Conservation (phyloP, 495 filamentous ascomycete species). For the Eremomyces bilateralis region DNA sequence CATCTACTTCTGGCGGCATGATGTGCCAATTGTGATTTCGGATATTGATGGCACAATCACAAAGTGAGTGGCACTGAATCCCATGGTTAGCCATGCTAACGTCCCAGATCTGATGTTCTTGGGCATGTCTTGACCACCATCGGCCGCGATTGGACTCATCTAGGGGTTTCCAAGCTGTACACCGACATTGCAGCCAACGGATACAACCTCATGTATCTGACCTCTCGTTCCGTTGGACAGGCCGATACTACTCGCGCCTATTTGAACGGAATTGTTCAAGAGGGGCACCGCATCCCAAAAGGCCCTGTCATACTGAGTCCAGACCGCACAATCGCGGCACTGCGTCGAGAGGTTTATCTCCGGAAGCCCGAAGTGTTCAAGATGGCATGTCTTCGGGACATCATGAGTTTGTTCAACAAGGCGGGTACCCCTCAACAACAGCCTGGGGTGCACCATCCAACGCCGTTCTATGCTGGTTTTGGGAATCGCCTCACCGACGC, state of each 20-base stretch:
- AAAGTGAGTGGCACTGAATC: too few relatives aligned
- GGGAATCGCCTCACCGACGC: constrained; percentile 94
- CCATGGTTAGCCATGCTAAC: too few relatives aligned
- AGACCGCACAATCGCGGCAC: constrained; percentile 86
- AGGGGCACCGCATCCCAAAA: constrained; percentile 63
- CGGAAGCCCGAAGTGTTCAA: constrained; percentile 98
- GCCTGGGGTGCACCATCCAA: too few relatives aligned
- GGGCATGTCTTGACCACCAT: constrained; percentile 98
- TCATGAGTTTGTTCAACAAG: constrained; percentile 51
- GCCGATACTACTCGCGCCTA: constrained; percentile 83
- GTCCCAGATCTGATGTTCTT: constrained; percentile 93
- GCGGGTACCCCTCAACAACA: constrained; percentile 7
- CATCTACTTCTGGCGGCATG: constrained; percentile 84
- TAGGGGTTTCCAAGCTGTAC: constrained; percentile 90
- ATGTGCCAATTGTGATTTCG: constrained; percentile 84
- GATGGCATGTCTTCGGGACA: constrained; percentile 93
- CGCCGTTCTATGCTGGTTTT: constrained; percentile 90
- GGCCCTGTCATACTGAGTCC: constrained; percentile 90
- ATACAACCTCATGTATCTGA: constrained; percentile 97
- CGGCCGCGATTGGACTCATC: constrained; percentile 93
- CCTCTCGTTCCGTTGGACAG: constrained; percentile 80
- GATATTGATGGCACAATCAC: constrained; percentile 99
- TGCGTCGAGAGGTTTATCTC: constrained; percentile 83
- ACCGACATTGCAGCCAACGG: constrained; percentile 89
- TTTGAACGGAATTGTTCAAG: constrained; percentile 72